Evolutionary conservation across 192 early-diverging fungal genomes (phyloP), one percentile per base, ranked within the genome.

Genomic region (Allomyces javanicus): DNA sequence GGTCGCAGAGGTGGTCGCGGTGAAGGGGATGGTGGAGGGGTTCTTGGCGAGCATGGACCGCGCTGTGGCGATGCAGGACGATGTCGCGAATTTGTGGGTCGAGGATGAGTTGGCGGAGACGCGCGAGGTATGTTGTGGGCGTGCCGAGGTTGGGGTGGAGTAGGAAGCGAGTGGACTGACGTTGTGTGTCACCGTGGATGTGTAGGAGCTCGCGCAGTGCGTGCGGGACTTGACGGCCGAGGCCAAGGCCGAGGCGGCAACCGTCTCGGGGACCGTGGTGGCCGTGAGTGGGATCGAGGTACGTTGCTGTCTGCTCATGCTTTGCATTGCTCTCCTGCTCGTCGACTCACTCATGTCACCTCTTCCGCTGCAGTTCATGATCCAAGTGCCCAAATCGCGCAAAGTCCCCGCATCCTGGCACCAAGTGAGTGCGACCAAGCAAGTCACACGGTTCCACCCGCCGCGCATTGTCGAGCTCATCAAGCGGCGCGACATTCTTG

Each of bases 201-300:
- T 91, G 2, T 79, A 86, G 0, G 85, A 83, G 1, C 80, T 87
- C 10, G 88, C 90, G 71, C 72, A 61, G 11, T 64, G 55, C 33
- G 6, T 25, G 33, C 43, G 70, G 77, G 90, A 88, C 66, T 71
- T 91, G 61, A 71, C 92, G 12, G 90, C 92, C 71, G 70, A 91
- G 50, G 83, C 80, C 21, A 80, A 77, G 65, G 68, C 75, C 10
- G 70, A 75, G 19, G 74, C 75, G 0, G 73, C 73, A n/a, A 76
- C 76, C 19, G 82, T 87, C 0, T 89, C 92, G 0, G 72, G 74
- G 72, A 73, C 67, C 11, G 72, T 77, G 44, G 67, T 68, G 10
- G 21, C 26, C 25, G 27, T 24, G 12, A 63, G 55, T 12, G 10
- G n/a, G 12, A 63, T 62, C 63, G 24, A 24, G 14, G 24, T 24